Percentiles rank a stretch among this genome's conserved stretches.
Evolutionary conservation across 208 protist species (phyloP).

Genomic region (Trypanosomatidae sp.): DNA sequence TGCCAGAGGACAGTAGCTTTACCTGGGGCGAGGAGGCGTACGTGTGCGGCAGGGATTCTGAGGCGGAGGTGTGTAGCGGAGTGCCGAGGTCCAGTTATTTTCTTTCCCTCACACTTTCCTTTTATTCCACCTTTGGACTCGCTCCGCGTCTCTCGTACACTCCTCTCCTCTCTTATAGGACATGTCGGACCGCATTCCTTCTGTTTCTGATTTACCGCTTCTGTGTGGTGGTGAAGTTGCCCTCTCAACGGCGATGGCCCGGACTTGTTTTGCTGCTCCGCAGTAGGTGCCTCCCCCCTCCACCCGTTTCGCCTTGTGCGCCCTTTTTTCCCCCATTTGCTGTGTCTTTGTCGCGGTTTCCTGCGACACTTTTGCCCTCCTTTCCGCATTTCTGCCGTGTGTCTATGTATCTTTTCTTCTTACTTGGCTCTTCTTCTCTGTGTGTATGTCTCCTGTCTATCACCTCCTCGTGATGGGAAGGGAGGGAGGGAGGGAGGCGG

Average conservation of each 20-base stretch:
- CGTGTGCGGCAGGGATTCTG: background rate
- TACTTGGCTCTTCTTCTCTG: background rate
- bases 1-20: background rate
- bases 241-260: constrained; percentile 3
- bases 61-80: background rate
- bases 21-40: background rate
- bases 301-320: background rate
- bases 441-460: background rate
- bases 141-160: constrained; percentile 5
- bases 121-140: background rate
- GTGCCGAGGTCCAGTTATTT: background rate
- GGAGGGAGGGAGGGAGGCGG: background rate
- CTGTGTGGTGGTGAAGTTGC: background rate
- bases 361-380: background rate
- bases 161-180: constrained; percentile 12
- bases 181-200: no score
- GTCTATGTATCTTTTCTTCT: background rate
- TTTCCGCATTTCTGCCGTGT: background rate
- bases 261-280: constrained; percentile 6
- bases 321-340: background rate
- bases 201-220: background rate
- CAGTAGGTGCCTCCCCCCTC: background rate
- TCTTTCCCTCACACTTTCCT: background rate
- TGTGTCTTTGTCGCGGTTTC: background rate
- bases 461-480: background rate